Evolutionary conservation across 2,329 filamentous ascomycete species (phyloP), one percentile per base, ranked within the genome.

Genomic region (Venturia asperata): DNA sequence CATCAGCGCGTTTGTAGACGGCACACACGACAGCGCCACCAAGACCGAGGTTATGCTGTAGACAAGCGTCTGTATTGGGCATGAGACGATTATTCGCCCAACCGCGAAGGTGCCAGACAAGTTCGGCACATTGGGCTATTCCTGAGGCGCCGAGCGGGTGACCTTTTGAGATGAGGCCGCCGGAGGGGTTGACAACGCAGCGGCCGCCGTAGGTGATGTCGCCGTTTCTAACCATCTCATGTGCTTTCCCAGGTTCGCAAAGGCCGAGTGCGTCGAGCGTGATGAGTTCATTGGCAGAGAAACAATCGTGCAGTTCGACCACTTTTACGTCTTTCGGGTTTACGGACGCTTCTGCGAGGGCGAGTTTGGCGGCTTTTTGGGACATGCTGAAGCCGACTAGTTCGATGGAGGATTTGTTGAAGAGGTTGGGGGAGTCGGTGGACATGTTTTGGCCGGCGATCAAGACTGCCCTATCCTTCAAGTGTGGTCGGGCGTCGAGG

Each of bases 251-350:
- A 17, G 83, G 85, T 66, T 86, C 86, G 30, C 80, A 85, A 13
- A 97, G 83, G 1, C 91, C 92, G 0, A 97, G 83, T 0, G 91
- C 91, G 74, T 97, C 93, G 62, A 97, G 87, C 1, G 87, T 87
- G 63, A 94, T 84, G 88, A 97, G 89, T 81, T 97, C 91, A 75
- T 97, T 97, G 34, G 93, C 87, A 21, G 87, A 92, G 83, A 97
- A 97, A 80, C 94, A 97, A 79, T 97, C 94, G 78, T 97, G 94
- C 67, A 97, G 81, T 79, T 97, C 93, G 72, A 91, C 92, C 19
- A 97, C 89, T 72, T 88, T 86, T 68, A 93, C 83, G 69, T 96
- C 89, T 42, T 79, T 77, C 0, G 89, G 79, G 5, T 78, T 79
- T 2, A 86, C 82, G 27, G 85, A 83, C 0, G 92, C 91, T 77